Evolutionary conservation across 1,139 yeast species (phyloP), one percentile per base, ranked within the genome.

Genomic region (Pneumocystis wakefieldiae): DNA sequence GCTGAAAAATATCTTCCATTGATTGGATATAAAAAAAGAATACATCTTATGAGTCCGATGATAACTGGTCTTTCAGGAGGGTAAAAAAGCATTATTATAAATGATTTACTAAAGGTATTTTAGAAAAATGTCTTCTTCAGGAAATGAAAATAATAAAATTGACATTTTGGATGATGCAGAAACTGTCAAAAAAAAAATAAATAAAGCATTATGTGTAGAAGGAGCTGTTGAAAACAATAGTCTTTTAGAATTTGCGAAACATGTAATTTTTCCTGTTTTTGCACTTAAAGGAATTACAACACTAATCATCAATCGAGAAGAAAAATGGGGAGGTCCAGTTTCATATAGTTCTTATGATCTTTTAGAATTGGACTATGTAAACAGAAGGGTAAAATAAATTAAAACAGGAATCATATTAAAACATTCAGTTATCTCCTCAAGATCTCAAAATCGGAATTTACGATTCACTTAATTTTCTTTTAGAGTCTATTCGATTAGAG

Each of bases 31-130:
- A 88, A 87, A 77, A 94, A 94, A 80, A 85, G 99, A 73, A 97
- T 95, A 39, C 99, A 94, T 77, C 81, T 94, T 74, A 94, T 94
- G 99, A 94, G 92, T 78, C 91, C 89, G 64, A 92, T 94, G 98
- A 96, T 94, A 59, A 98, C 98, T 61, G 98, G 98, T 64, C 82
- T 94, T 71, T 84, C 86, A 58, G 97, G 97, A 70, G 98, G 80
- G 59, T 29, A 57, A 19, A 12, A 37, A 36, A 19, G 29, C 70
- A 17, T 10, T 24, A 39, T 17, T 24, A 19, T 10, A 10, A 35
- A 5, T 41, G 7, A 38, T 39, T 39, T 28, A 4, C 24, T 24
- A 3, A 19, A 37, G 24, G n/a, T 17, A 7, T 24, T 19, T 24
- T 24, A 48, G 55, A 15, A 94, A 94, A 75, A 94, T 94, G 99